Evolutionary conservation across 1,284 basidiomycete species (phyloP).

Genomic region (Acaromyces ingoldii): DNA sequence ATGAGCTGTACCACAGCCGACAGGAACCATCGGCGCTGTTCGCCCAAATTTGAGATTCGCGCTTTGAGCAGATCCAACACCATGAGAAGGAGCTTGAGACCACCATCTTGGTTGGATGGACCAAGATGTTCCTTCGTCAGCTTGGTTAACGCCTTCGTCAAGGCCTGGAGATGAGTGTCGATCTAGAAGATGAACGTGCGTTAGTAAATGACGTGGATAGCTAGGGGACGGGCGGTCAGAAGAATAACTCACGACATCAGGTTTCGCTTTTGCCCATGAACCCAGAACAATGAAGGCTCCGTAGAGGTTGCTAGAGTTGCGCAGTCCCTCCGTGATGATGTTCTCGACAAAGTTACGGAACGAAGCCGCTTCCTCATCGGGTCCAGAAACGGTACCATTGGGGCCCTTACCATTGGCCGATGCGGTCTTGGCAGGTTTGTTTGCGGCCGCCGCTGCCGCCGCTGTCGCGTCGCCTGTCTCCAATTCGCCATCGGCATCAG

Average conservation of each 20-base stretch:
- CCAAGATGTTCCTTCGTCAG: slow-evolving; percentile 80
- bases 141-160: slow-evolving; percentile 81
- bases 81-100: slow-evolving; percentile 55
- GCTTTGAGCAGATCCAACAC: slow-evolving; percentile 57
- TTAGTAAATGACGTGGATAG: not conserved
- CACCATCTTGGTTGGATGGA: slow-evolving; percentile 36
- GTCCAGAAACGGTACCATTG: not conserved
- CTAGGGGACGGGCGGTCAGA: not conserved
- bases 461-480: slow-evolving; percentile 58
- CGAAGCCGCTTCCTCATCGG: not conserved
- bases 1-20: slow-evolving; percentile 71
- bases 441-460: not conserved
- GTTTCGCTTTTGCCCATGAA: slow-evolving; percentile 75
- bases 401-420: no score
- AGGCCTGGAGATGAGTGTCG: slow-evolving; percentile 69
- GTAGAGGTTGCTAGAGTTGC: slow-evolving; percentile 66
- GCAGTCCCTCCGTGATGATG: slow-evolving; percentile 75
- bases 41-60: slow-evolving; percentile 57
- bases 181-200: slow-evolving; percentile 55
- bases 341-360: slow-evolving; percentile 71
- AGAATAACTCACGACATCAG: slow-evolving; percentile 57
- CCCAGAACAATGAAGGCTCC: slow-evolving; percentile 81
- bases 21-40: slow-evolving; percentile 65
- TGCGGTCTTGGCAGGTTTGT: no score
- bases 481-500: slow-evolving; percentile 18